These are phyloP conservation scores for Sporothrix brasiliensis DNA, from an alignment of 2,329 filamentous ascomycete genomes.

Conservation along the genomic window DNA sequence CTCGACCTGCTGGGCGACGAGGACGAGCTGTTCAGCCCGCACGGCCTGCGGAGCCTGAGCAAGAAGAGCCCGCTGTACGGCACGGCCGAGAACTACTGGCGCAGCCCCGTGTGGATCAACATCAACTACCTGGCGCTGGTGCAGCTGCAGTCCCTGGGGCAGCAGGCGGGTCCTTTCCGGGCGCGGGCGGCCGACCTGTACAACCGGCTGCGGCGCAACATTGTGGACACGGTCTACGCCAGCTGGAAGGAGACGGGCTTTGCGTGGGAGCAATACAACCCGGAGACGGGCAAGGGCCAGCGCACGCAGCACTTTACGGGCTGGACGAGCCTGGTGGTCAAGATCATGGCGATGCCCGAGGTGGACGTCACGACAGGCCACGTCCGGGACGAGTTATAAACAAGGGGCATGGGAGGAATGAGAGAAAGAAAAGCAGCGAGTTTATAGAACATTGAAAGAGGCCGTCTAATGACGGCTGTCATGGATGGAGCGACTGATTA, in stretches of 20 bases:
- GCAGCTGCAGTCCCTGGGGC: constrained; percentile 74
- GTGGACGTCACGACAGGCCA: constrained; percentile 45
- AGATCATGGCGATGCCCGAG: constrained; percentile 94
- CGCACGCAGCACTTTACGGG: constrained; percentile 97
- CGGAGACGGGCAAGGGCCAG: constrained; percentile 89
- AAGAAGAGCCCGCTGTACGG: constrained; percentile 81
- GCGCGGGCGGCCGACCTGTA: constrained; percentile 73
- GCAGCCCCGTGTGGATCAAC: constrained; percentile 91
- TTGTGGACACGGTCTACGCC: constrained; percentile 85
- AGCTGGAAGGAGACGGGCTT: constrained; percentile 92
- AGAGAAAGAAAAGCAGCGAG: background rate
- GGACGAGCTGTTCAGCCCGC: constrained; percentile 84
- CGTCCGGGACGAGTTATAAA: constrained; percentile 53
- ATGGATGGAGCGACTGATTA: too few relatives aligned
- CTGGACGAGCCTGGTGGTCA: constrained; percentile 97
- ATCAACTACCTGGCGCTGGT: constrained; percentile 89
- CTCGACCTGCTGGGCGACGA: constrained; percentile 79
- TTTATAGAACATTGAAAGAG: too few relatives aligned
- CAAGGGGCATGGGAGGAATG: constrained; percentile 35
- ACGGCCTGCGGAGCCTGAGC: constrained; percentile 88
- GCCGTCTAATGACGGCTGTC: too few relatives aligned
- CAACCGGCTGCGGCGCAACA: constrained; percentile 73
- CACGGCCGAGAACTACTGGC: constrained; percentile 96
- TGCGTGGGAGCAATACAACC: constrained; percentile 98
- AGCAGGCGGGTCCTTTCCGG: constrained; percentile 67